Base-by-base conservation (phyloP, 1,139 yeast genomes). In the Yamadazyma atmosphaerica region DNA sequence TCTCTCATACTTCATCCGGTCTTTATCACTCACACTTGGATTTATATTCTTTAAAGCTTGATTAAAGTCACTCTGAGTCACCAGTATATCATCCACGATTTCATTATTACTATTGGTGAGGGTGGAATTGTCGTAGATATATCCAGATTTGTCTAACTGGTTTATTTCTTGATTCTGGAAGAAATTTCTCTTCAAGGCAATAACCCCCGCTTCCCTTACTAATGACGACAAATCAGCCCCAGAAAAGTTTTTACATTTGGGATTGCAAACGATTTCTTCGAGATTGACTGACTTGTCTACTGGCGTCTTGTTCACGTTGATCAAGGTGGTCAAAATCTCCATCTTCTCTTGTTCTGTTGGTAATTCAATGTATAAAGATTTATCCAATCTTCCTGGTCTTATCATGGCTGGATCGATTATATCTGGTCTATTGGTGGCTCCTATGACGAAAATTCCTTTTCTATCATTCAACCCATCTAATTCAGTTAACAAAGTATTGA, bases 331-430 rank as follows among this genome's bases (percentile, higher is more conserved):
- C 55, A 92, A 69, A 42, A 92, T 92, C 45, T 90, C 97, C 4
- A 73, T 64, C 44, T 96, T 74, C 58, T 92, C 98, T 5, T 67
- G 72, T 0, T 80, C 78, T 4, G 81, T 77, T 2, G 98, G 98
- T 36, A 92, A 70, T 58, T 92, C 97, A 32, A 92, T 94, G 60
- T 83, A 90, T 34, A 92, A 69, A 3, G 96, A 90, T 61, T 92
- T 92, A 57, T 92, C 98, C 52, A 92, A 72, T 59, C 98, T 79
- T 2, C 98, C 98, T 0, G 98, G 98, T 57, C 98, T 79, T 38
- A 92, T 69, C 98, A 92, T 92, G 1, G 98, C 98, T 7, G 96
- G 92, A 61, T 92, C 98, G 47, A 92, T 92, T 89, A 92, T 92
- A 61, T 92, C 98, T 0, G 98, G 98, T 58, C 98, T 77, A 55